Percentiles rank a stretch among this genome's conserved stretches.
Conservation (phyloP, 2,329 filamentous ascomycete species). For the Phialophora expanda region DNA sequence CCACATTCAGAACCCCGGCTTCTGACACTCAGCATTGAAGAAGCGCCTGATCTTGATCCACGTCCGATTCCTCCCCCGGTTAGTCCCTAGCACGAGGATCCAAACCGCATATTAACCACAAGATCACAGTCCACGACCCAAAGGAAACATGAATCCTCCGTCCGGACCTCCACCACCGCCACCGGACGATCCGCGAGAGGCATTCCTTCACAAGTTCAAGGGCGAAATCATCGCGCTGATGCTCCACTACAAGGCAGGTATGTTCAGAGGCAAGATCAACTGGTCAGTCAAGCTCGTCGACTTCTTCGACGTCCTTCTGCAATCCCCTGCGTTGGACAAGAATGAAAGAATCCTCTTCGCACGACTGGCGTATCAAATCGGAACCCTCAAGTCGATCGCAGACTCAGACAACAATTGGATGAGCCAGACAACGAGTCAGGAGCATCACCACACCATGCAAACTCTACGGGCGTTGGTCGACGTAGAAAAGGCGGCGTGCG, state of each 20-base stretch:
- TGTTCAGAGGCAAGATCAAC: conserved; percentile 5
- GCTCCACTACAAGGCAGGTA: not conserved
- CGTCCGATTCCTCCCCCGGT: not conserved
- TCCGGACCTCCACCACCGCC: not conserved
- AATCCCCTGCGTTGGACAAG: not conserved
- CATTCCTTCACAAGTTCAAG: not conserved
- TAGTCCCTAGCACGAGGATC: not conserved
- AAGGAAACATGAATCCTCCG: not conserved
- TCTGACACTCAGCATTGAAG: not conserved
- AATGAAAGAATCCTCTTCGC: not conserved
- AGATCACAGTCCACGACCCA: not conserved
- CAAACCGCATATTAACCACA: not conserved
- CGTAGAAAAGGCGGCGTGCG: not conserved
- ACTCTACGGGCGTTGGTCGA: not conserved
- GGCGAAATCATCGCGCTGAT: not conserved
- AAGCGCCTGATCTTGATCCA: not conserved
- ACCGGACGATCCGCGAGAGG: not conserved
- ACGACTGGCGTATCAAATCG: not conserved
- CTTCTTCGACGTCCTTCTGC: not conserved
- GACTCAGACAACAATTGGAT: not conserved
- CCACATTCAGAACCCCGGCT: not conserved
- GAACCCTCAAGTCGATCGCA: not conserved
- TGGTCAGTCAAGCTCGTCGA: not conserved
- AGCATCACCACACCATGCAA: not conserved
- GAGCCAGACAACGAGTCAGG: not conserved